A percentile compares a stretch with the other conserved stretches of the same genome.
Evolutionary conservation across 208 protist species (phyloP).

Genomic region (Porcisia deanei): DNA sequence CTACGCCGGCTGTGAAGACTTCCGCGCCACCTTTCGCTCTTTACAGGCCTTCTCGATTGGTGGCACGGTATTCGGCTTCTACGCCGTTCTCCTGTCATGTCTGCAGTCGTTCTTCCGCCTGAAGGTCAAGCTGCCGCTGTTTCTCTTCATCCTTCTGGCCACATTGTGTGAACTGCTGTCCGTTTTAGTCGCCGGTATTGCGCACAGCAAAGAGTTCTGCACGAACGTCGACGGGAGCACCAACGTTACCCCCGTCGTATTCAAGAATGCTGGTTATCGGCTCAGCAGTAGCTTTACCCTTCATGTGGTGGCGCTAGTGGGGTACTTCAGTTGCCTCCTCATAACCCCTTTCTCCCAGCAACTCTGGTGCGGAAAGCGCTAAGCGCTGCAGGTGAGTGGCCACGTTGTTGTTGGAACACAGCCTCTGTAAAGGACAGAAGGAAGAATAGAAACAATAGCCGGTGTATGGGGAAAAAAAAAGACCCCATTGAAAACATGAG

Average conservation of each 20-base stretch:
- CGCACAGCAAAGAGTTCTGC: conserved; percentile 43
- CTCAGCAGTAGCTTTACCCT: conserved; percentile 40
- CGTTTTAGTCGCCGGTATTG: conserved; percentile 32
- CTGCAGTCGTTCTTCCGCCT: conserved; percentile 44
- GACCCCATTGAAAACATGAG: neutral
- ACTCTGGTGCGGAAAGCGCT: conserved; percentile 52
- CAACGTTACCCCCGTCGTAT: conserved; percentile 36
- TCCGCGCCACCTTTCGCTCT: conserved; percentile 39
- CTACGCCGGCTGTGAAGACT: conserved; percentile 42
- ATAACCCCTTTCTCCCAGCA: conserved; percentile 53
- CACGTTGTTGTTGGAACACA: too few relatives aligned
- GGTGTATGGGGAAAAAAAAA: neutral
- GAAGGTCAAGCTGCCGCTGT: conserved; percentile 53
- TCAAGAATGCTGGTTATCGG: conserved; percentile 54
- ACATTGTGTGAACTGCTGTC: conserved; percentile 36
- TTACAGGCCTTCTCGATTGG: conserved; percentile 49
- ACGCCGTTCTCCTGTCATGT: conserved; percentile 38
- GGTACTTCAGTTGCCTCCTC: conserved; percentile 39
- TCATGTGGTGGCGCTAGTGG: conserved; percentile 37
- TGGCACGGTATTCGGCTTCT: conserved; percentile 48
- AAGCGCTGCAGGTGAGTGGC: neutral
- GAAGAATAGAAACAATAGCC: too few relatives aligned
- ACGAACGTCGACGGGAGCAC: conserved; percentile 13
- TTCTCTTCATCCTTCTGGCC: conserved; percentile 48
- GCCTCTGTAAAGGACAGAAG: neutral